These are phyloP conservation scores for Rhizopogon vinicolor DNA, from an alignment of 768 basidiomycete species.

Conservation along the genomic window DNA sequence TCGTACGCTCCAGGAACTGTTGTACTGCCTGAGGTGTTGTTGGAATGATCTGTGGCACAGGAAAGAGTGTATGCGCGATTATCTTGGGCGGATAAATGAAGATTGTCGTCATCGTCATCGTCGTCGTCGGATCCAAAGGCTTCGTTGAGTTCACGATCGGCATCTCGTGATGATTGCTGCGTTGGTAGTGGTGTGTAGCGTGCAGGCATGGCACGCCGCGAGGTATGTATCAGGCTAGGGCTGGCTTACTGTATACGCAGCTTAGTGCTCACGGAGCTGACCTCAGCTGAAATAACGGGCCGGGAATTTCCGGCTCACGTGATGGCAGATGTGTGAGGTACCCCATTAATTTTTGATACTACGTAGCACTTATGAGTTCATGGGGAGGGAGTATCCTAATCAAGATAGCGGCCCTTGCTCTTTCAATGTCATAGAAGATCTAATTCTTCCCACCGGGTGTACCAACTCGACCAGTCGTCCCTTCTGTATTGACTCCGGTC, in stretches of 20 bases:
- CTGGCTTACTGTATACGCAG: not conserved
- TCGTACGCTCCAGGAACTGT: constrained; percentile 52
- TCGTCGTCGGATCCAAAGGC: constrained; percentile 66
- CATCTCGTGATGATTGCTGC: constrained; percentile 38
- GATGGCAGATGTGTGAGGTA: too few relatives aligned
- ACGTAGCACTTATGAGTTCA: too few relatives aligned
- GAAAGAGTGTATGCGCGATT: constrained; percentile 19
- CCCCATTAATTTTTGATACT: too few relatives aligned
- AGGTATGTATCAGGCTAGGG: not conserved
- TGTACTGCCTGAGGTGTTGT: constrained; percentile 3
- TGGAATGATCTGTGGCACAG: constrained; percentile 13
- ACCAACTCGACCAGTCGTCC: too few relatives aligned
- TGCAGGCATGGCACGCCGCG: constrained; percentile 33
- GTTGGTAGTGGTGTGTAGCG: constrained; percentile 53
- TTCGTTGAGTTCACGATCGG: constrained; percentile 66
- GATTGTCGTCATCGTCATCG: constrained; percentile 25
- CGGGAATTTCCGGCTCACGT: too few relatives aligned
- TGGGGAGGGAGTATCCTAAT: too few relatives aligned
- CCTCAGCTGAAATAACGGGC: too few relatives aligned
- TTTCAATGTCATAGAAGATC: too few relatives aligned
- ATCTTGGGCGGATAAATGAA: constrained; percentile 31
- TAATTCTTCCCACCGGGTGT: too few relatives aligned
- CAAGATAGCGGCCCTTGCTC: too few relatives aligned
- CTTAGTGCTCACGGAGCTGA: not conserved
- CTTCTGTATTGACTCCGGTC: too few relatives aligned